Evolutionary conservation across 345 rosid species (phyloP).

Genomic region (Anacardium occidentale): DNA sequence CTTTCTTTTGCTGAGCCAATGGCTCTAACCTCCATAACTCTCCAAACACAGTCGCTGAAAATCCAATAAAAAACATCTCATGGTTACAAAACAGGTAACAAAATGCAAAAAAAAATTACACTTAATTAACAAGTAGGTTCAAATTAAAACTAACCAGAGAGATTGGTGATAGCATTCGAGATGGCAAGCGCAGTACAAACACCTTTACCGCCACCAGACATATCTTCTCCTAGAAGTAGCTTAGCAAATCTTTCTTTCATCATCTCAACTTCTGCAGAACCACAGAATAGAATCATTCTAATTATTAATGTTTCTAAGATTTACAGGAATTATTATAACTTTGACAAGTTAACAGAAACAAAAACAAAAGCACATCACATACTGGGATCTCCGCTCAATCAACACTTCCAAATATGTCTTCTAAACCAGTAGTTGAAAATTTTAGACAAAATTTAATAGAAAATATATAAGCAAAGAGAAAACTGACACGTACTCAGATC

Average conservation of each 20-base stretch:
- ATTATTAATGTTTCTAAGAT: background rate
- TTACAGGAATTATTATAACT: background rate
- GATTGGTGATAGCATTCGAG: constrained; percentile 97
- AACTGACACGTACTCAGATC: background rate
- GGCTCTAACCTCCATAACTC: constrained; percentile 97
- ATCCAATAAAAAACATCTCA: background rate
- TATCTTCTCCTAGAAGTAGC: constrained; percentile 95
- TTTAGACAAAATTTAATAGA: background rate
- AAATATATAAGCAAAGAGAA: background rate
- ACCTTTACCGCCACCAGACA: constrained; percentile 99
- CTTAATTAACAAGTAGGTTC: too few species aligned
- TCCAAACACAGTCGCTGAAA: constrained; percentile 90
- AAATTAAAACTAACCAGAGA: constrained; percentile 58
- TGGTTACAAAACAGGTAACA: too few species aligned
- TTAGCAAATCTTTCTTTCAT: constrained; percentile 99
- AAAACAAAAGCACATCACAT: background rate
- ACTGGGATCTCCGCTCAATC: background rate
- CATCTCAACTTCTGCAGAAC: constrained; percentile 69
- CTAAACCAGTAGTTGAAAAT: background rate
- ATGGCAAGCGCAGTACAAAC: constrained; percentile 98
- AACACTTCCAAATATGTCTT: background rate
- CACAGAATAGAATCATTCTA: background rate
- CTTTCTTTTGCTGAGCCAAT: constrained; percentile 70
- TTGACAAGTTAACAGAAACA: background rate
- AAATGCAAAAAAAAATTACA: background rate